Evolutionary conservation across 306 rosid genomes (phyloP).

Genomic region (Prunus kanzakura): DNA sequence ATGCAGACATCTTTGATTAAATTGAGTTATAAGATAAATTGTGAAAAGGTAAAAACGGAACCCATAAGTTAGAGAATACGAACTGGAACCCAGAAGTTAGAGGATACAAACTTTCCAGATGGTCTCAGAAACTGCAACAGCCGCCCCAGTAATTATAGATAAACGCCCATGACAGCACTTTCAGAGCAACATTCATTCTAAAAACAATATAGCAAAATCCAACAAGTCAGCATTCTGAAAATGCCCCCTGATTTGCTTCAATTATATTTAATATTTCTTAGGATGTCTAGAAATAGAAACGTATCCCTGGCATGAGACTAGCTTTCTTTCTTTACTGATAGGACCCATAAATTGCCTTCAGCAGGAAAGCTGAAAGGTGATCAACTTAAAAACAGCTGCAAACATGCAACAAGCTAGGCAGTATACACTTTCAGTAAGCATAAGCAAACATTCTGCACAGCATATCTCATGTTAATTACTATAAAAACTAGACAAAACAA

Average conservation of each 20-base stretch:
- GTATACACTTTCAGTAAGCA: not conserved
- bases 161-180: conserved; percentile 1
- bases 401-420: not conserved
- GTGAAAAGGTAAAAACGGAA: conserved; percentile 8
- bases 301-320: not conserved
- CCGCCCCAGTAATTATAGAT: conserved; percentile 40
- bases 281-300: not conserved
- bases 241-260: not conserved
- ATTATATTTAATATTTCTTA: not conserved
- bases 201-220: not conserved
- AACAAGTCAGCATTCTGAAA: not conserved
- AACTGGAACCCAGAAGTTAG: not conserved
- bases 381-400: not conserved
- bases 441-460: not conserved
- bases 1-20: not conserved
- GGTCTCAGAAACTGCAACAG: conserved; percentile 73
- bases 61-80: not conserved
- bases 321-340: not conserved
- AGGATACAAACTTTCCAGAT: conserved; percentile 62
- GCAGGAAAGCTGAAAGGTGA: not conserved
- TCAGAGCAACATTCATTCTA: not conserved
- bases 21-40: not conserved
- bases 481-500: not conserved
- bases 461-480: not conserved
- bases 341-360: not conserved